phyloP scores from a whole-genome alignment of 2,329 filamentous ascomycete genomes.

The Graphiopsis chlorocephala region DNA sequence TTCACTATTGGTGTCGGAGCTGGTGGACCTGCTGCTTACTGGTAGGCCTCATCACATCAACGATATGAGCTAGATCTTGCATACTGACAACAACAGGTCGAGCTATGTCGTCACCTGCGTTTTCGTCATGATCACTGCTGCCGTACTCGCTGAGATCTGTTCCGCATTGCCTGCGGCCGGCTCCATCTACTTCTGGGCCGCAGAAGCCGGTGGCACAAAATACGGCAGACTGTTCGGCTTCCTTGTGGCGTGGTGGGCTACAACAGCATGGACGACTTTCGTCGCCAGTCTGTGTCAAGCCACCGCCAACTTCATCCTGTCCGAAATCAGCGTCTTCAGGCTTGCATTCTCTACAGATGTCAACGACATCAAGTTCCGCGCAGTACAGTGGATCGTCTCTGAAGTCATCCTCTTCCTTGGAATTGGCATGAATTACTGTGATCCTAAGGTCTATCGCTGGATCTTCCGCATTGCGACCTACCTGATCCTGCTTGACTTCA shows the following conservation, averaged over 20 bases:
- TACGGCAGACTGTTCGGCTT: conserved; percentile 58
- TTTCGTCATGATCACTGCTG: conserved; percentile 61
- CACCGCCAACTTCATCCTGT: conserved; percentile 40
- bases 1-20: conserved; percentile 63
- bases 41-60: conserved; percentile 37
- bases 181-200: conserved; percentile 62
- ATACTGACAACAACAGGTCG: conserved; percentile 44
- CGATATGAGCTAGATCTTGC: background rate
- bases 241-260: conserved; percentile 64
- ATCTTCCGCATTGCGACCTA: conserved; percentile 52
- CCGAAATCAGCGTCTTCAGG: conserved; percentile 57
- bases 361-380: conserved; percentile 55
- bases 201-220: conserved; percentile 55
- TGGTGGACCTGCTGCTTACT: conserved; percentile 60
- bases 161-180: conserved; percentile 59
- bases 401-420: conserved; percentile 42
- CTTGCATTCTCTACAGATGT: conserved; percentile 54
- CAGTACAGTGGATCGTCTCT: conserved; percentile 60
- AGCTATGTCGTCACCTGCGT: conserved; percentile 59
- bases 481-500: conserved; percentile 57
- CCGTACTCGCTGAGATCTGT: conserved; percentile 60
- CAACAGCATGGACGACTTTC: conserved; percentile 59
- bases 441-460: conserved; percentile 43
- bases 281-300: conserved; percentile 37
- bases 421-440: conserved; percentile 39